Percentiles rank a stretch among this genome's conserved stretches.
phyloP scores from a whole-genome alignment of 2,329 filamentous ascomycete genomes.

The Aphanoascus verrucosus region DNA sequence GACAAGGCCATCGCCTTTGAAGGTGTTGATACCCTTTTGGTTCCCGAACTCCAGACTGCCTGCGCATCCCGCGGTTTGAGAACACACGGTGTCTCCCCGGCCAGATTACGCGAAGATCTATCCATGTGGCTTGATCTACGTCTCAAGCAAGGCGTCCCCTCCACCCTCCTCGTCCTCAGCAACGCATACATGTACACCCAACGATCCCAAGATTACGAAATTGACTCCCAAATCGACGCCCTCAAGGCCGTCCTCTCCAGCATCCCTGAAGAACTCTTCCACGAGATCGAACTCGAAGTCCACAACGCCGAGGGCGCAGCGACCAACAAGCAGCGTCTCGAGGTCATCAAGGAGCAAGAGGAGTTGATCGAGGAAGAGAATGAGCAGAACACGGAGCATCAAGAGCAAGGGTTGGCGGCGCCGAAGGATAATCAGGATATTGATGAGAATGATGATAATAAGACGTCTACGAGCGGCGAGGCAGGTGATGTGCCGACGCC shows the following conservation, averaged over 20 bases:
- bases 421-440: constrained; percentile 85
- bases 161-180: constrained; percentile 85
- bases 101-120: constrained; percentile 75
- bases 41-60: constrained; percentile 82
- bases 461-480: constrained; percentile 14
- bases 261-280: constrained; percentile 96
- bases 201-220: constrained; percentile 63
- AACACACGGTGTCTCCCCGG: constrained; percentile 84
- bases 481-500: constrained; percentile 37
- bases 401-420: constrained; percentile 60
- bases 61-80: constrained; percentile 85
- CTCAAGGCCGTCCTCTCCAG: constrained; percentile 84
- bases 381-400: constrained; percentile 73
- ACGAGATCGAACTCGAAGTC: constrained; percentile 97
- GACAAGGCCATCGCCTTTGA: constrained; percentile 90
- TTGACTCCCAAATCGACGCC: constrained; percentile 82
- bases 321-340: constrained; percentile 96
- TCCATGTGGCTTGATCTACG: constrained; percentile 90
- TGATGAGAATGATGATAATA: constrained; percentile 65
- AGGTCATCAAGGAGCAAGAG: constrained; percentile 96
- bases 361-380: constrained; percentile 97
- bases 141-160: constrained; percentile 89
- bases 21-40: constrained; percentile 85
- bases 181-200: constrained; percentile 94
- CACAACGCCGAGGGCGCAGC: constrained; percentile 93